These are phyloP conservation scores for Euphrasia arctica DNA, from an alignment of 305 asterid species.

Conservation along the genomic window DNA sequence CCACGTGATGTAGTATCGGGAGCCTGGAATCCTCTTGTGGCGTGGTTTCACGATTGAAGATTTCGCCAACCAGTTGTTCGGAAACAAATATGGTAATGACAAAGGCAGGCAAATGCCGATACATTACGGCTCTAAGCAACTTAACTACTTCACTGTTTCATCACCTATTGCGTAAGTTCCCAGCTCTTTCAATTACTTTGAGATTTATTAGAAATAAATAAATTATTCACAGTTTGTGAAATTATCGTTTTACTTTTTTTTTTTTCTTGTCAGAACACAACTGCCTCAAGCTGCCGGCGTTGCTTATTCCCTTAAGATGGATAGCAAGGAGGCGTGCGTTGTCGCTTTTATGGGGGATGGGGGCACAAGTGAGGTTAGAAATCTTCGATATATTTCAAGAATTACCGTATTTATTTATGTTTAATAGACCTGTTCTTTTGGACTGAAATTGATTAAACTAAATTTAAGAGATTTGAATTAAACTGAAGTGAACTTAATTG, in stretches of 20 bases:
- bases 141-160: constrained; percentile 67
- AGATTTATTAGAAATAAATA: neutral
- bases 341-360: constrained; percentile 86
- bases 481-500: too few species aligned
- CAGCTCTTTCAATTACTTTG: neutral
- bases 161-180: constrained; percentile 78
- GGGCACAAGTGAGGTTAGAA: constrained; percentile 76
- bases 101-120: constrained; percentile 98
- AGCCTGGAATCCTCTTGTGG: constrained; percentile 87
- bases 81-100: constrained; percentile 62
- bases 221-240: neutral
- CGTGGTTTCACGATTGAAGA: constrained; percentile 80
- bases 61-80: constrained; percentile 74
- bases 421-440: neutral
- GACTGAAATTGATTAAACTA: too few species aligned
- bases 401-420: neutral
- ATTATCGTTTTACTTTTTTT: neutral
- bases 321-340: constrained; percentile 72
- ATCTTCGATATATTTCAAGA: neutral
- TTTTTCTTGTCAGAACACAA: constrained; percentile 59
- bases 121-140: constrained; percentile 79
- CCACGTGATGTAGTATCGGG: constrained; percentile 61
- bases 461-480: too few species aligned
- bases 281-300: constrained; percentile 96
- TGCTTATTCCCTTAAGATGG: constrained; percentile 96